phyloP scores from a whole-genome alignment of 192 early-diverging fungal species.

The Powellomyces hirtus region DNA sequence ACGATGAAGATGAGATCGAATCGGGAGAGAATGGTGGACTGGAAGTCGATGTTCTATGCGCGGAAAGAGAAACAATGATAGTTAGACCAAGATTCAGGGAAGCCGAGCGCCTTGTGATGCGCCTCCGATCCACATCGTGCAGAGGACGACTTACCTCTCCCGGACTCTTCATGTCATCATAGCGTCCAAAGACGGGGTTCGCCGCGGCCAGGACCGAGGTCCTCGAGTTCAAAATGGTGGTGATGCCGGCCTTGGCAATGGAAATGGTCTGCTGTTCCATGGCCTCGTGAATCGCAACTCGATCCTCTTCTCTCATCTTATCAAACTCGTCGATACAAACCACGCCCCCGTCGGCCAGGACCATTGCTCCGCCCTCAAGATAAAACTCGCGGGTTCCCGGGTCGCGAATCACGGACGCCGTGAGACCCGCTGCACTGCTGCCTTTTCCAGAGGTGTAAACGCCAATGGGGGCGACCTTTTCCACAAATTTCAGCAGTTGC shows the following conservation, averaged over 20 bases:
- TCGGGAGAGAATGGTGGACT: conserved; percentile 98
- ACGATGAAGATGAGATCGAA: conserved; percentile 99
- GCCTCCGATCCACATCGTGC: too few relatives aligned
- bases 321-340: conserved; percentile 99
- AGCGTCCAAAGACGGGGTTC: conserved; percentile 97
- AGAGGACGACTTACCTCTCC: conserved; percentile 65
- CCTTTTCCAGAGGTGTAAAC: conserved; percentile 99
- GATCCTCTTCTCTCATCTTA: conserved; percentile 99
- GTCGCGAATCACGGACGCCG: conserved; percentile 95
- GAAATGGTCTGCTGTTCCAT: conserved; percentile 99
- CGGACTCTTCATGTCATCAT: conserved; percentile 97
- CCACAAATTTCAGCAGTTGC: conserved; percentile 96
- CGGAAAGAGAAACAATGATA: neutral
- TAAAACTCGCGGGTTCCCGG: conserved; percentile 92
- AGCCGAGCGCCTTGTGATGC: too few relatives aligned
- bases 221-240: conserved; percentile 95
- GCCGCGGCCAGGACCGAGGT: conserved; percentile 97
- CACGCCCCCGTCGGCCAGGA: conserved; percentile 96
- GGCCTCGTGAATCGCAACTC: conserved; percentile 99
- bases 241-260: conserved; percentile 99
- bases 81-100: too few relatives aligned
- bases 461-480: conserved; percentile 95
- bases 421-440: conserved; percentile 96
- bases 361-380: conserved; percentile 98
- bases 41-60: conserved; percentile 94